Evolutionary conservation across 192 early-diverging fungal species (phyloP).

Genomic region (Coemansia javaensis): DNA sequence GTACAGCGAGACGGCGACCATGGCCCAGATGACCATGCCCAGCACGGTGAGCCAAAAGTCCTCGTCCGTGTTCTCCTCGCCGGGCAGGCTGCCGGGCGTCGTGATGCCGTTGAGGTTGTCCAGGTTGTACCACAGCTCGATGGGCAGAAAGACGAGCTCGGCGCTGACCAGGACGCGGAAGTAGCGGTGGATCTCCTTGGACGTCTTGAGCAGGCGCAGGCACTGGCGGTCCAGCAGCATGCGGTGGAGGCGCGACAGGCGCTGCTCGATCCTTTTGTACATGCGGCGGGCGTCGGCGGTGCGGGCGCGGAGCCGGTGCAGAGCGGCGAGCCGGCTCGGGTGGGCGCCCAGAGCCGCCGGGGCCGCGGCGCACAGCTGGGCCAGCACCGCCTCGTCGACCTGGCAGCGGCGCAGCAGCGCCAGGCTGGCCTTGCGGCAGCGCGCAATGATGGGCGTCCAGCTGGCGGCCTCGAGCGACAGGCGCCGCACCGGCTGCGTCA

Average conservation of each 20-base stretch:
- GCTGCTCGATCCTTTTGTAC: conserved; percentile 37
- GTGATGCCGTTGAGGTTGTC: conserved; percentile 43
- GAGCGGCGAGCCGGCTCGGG: conserved; percentile 1
- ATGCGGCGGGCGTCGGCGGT: conserved; percentile 2
- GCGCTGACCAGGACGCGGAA: conserved; percentile 39
- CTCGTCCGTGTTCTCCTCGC: conserved; percentile 7
- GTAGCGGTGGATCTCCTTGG: conserved; percentile 35
- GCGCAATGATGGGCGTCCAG: conserved; percentile 45
- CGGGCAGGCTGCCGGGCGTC: conserved; percentile 36
- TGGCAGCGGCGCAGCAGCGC: conserved; percentile 44
- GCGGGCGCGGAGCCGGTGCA: conserved; percentile 9
- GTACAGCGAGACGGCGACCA: conserved; percentile 21
- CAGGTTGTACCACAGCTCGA: conserved; percentile 48
- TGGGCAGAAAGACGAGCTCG: conserved; percentile 38
- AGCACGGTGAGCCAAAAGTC: conserved; percentile 43
- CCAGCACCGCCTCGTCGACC: conserved; percentile 20
- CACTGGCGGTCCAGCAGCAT: conserved; percentile 47
- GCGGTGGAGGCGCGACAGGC: conserved; percentile 34
- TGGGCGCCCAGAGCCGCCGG: background rate
- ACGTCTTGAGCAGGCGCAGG: conserved; percentile 25
- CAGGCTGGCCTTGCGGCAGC: conserved; percentile 41
- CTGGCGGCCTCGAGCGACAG: conserved; percentile 23
- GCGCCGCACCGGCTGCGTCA: conserved; percentile 22
- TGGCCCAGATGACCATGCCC: conserved; percentile 35
- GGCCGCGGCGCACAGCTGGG: conserved; percentile 22